These are phyloP conservation scores for Sechiopsis laciniata DNA, from an alignment of 306 rosid genomes.

Conservation along the genomic window DNA sequence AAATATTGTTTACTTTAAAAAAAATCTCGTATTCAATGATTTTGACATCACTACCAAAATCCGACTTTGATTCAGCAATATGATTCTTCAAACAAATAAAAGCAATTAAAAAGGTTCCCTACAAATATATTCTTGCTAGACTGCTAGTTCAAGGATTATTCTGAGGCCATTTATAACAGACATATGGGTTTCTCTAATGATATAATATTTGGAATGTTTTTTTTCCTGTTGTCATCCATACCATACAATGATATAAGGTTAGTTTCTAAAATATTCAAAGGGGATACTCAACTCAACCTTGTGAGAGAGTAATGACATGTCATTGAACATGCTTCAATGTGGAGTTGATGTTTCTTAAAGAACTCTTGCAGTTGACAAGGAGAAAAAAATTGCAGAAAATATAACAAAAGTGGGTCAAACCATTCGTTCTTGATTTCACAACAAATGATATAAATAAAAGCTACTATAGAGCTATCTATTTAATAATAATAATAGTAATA, in stretches of 20 bases:
- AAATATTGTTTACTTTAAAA: too few species aligned
- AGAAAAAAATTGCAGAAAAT: neutral
- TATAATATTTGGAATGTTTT: neutral
- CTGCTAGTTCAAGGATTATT: neutral
- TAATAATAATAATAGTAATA: neutral
- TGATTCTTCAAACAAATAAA: neutral
- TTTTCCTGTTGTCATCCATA: neutral
- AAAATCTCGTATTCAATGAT: too few species aligned
- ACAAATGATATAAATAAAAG: neutral
- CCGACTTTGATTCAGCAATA: neutral
- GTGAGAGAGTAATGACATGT: neutral
- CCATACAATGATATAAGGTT: neutral
- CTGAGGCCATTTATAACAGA: neutral
- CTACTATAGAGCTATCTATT: neutral
- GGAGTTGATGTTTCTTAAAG: neutral
- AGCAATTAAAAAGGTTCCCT: neutral
- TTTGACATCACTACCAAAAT: neutral
- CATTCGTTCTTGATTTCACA: constrained; percentile 13
- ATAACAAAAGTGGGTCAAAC: neutral
- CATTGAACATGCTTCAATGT: neutral
- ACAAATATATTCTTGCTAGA: neutral
- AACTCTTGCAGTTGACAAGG: neutral
- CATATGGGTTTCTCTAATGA: neutral
- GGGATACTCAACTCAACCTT: neutral
- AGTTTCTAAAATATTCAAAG: constrained; percentile 8